Percentiles rank a stretch among this genome's conserved stretches.
Conservation (phyloP, 2,329 filamentous ascomycete genomes). For the Claviceps sp. region DNA sequence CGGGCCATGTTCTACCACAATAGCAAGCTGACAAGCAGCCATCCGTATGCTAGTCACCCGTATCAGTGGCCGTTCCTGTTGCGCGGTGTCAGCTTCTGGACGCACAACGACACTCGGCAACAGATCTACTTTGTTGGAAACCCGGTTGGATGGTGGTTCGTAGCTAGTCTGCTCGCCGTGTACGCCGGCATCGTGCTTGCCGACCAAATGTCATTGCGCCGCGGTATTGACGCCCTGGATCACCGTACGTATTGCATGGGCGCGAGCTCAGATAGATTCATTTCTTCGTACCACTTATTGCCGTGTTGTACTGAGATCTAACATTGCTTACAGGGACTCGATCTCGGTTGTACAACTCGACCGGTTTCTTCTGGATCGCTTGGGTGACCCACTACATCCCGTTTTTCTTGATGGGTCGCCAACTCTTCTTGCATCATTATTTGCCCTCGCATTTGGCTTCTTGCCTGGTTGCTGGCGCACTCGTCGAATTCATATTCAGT, state of each 20-base stretch:
- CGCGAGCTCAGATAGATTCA: background rate
- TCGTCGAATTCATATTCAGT: constrained; percentile 94
- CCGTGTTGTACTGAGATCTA: constrained; percentile 11
- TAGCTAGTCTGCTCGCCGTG: constrained; percentile 81
- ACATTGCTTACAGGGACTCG: constrained; percentile 53
- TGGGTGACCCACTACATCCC: constrained; percentile 97
- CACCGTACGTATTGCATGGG: constrained; percentile 54
- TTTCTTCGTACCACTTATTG: background rate
- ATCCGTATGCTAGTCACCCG: constrained; percentile 88
- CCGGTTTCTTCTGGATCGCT: constrained; percentile 95
- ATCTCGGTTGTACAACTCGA: constrained; percentile 92
- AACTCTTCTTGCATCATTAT: constrained; percentile 97
- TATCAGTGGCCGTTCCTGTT: constrained; percentile 98
- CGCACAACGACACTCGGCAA: constrained; percentile 82
- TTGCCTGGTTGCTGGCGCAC: constrained; percentile 73
- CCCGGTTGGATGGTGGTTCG: constrained; percentile 93
- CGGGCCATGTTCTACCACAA: constrained; percentile 99
- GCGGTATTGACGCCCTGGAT: constrained; percentile 86
- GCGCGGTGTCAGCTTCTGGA: constrained; percentile 98
- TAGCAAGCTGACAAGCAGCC: constrained; percentile 91
- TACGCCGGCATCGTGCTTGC: constrained; percentile 85
- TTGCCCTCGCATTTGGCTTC: constrained; percentile 89
- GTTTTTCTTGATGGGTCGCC: constrained; percentile 95
- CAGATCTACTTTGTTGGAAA: constrained; percentile 99
- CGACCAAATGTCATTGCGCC: constrained; percentile 84